Evolutionary conservation across 208 protist species (phyloP).

Genomic region (Leishmania martiniquensis): DNA sequence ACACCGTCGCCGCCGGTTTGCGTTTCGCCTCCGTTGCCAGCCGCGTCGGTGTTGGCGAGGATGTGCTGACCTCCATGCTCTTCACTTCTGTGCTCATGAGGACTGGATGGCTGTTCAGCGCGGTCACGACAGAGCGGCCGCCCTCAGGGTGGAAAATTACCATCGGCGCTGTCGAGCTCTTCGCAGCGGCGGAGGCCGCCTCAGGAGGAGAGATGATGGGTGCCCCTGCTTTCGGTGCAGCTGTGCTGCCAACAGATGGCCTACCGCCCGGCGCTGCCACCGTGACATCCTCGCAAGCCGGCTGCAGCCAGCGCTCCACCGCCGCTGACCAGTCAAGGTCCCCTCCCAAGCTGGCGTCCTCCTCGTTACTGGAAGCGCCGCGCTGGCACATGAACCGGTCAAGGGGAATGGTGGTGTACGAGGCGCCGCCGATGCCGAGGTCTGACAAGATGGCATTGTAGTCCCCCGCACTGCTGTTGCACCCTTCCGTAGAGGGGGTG

Average conservation of each 20-base stretch:
- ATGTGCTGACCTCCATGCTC: not conserved
- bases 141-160: constrained; percentile 8
- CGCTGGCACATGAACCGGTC: constrained; percentile 18
- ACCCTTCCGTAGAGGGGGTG: not conserved
- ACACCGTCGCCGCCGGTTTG: constrained; percentile 12
- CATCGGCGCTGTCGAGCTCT: not conserved
- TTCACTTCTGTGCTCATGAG: constrained; percentile 8
- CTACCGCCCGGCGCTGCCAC: not conserved
- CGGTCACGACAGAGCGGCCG: constrained; percentile 6
- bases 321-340: constrained; percentile 41
- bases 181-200: not conserved
- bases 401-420: constrained; percentile 30
- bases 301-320: constrained; percentile 43
- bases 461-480: constrained; percentile 8
- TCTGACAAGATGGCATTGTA: constrained; percentile 32
- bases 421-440: constrained; percentile 32
- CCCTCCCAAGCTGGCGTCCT: constrained; percentile 8
- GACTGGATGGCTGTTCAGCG: constrained; percentile 22
- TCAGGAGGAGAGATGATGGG: not conserved
- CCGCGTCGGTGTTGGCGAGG: not conserved
- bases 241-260: not conserved
- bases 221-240: not conserved
- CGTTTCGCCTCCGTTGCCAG: not conserved
- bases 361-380: constrained; percentile 11
- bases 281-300: constrained; percentile 17